Evolutionary conservation across 768 basidiomycete species (phyloP).

Genomic region (Psilocybe subaeruginosa): DNA sequence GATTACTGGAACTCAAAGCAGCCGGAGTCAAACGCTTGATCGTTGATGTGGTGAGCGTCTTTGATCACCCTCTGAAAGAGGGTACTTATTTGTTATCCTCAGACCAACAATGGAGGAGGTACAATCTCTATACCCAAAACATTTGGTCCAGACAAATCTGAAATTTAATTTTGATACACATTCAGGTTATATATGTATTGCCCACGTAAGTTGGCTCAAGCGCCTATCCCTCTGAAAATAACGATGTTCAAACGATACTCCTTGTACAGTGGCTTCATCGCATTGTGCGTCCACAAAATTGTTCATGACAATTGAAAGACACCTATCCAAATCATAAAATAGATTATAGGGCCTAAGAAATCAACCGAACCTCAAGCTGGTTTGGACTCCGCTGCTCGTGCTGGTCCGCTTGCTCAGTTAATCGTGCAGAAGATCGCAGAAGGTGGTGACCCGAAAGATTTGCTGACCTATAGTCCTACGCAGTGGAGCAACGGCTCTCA

Average conservation of each 20-base stretch:
- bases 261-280: slow-evolving; percentile 45
- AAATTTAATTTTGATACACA: neutral
- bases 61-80: neutral
- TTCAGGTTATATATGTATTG: slow-evolving; percentile 57
- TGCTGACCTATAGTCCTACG: slow-evolving; percentile 50
- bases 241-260: neutral
- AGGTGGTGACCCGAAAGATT: slow-evolving; percentile 45
- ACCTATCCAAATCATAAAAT: neutral
- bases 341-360: slow-evolving; percentile 55
- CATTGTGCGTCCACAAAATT: slow-evolving; percentile 31
- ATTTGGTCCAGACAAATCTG: neutral
- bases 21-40: slow-evolving; percentile 55
- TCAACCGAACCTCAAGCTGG: slow-evolving; percentile 59
- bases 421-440: slow-evolving; percentile 48
- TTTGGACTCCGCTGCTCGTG: slow-evolving; percentile 51
- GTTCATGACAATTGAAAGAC: neutral
- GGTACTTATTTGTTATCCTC: neutral
- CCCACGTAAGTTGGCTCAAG: slow-evolving; percentile 44
- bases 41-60: slow-evolving; percentile 51
- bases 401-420: slow-evolving; percentile 49
- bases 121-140: neutral
- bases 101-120: slow-evolving; percentile 57
- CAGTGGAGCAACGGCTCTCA: slow-evolving; percentile 53
- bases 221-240: neutral
- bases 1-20: slow-evolving; percentile 47